A percentile compares a stretch with the other conserved stretches of the same genome.
phyloP scores from a whole-genome alignment of 2,329 filamentous ascomycete genomes.

The Verticillium tricorpus region DNA sequence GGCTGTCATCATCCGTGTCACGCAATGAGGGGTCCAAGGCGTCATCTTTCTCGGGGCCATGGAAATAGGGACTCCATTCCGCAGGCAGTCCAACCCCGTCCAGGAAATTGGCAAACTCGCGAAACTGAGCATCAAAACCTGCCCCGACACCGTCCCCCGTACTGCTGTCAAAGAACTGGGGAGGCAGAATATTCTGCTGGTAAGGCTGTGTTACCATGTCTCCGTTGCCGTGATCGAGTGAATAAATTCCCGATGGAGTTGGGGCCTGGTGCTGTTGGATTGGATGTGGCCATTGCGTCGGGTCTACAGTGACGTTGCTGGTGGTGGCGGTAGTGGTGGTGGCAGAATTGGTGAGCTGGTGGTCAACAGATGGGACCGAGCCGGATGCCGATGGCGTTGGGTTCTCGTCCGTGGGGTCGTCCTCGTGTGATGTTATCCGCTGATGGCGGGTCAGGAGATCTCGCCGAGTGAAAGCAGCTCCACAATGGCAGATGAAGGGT shows the following conservation, averaged over 20 bases:
- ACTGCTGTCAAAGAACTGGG: slow-evolving; percentile 18
- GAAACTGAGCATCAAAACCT: slow-evolving; percentile 26
- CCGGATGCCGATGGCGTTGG: not conserved
- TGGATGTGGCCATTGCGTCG: not conserved
- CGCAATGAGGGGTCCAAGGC: slow-evolving; percentile 16
- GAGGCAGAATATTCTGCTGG: slow-evolving; percentile 20
- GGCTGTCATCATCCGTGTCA: not conserved
- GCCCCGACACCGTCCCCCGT: slow-evolving; percentile 2
- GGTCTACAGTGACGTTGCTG: not conserved
- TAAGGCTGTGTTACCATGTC: slow-evolving; percentile 8
- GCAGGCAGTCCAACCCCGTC: slow-evolving; percentile 31
- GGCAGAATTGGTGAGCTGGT: not conserved
- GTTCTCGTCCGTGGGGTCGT: slow-evolving; percentile 5
- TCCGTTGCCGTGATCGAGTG: not conserved
- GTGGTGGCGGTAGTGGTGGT: not conserved
- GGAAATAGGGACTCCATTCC: slow-evolving; percentile 33
- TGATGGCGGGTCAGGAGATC: slow-evolving; percentile 40
- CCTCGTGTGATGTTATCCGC: slow-evolving; percentile 29
- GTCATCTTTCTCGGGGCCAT: slow-evolving; percentile 18
- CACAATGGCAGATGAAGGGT: slow-evolving; percentile 38
- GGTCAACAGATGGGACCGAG: not conserved
- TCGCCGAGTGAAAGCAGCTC: slow-evolving; percentile 38
- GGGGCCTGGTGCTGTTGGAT: not conserved
- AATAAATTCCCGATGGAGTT: not conserved
- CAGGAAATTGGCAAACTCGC: slow-evolving; percentile 32